Evolutionary conservation across 2,329 filamentous ascomycete genomes (phyloP).

Genomic region (Clarireedia hainanense): DNA sequence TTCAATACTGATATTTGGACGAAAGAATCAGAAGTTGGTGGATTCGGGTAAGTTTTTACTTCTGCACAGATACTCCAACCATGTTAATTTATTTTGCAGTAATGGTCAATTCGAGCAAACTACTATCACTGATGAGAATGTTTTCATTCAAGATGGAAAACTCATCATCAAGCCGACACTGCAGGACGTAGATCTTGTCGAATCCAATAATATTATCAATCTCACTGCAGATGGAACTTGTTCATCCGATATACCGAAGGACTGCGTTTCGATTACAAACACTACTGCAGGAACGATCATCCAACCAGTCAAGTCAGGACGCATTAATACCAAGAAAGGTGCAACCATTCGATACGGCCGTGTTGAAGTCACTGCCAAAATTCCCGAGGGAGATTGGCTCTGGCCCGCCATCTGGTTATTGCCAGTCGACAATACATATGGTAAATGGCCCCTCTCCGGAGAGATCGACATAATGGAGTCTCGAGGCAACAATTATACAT

Average conservation of each 20-base stretch:
- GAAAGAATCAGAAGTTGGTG: conserved; percentile 39
- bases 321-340: conserved; percentile 66
- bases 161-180: conserved; percentile 73
- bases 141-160: conserved; percentile 60
- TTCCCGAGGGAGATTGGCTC: conserved; percentile 75
- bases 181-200: conserved; percentile 59
- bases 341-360: conserved; percentile 72
- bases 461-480: conserved; percentile 80
- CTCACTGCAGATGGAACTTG: conserved; percentile 59
- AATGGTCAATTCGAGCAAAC: conserved; percentile 79
- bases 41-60: conserved; percentile 46
- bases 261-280: conserved; percentile 68
- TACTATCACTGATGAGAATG: conserved; percentile 63
- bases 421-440: conserved; percentile 64
- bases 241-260: conserved; percentile 48
- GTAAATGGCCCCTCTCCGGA: conserved; percentile 69
- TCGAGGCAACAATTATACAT: conserved; percentile 75
- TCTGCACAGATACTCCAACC: conserved; percentile 30
- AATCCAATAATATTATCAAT: conserved; percentile 60
- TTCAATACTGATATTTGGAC: conserved; percentile 45
- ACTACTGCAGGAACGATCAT: conserved; percentile 69
- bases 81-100: conserved; percentile 32
- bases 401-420: conserved; percentile 94
- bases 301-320: conserved; percentile 69
- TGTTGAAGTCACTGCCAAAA: conserved; percentile 69